Base-by-base conservation (phyloP, 768 basidiomycete species). In the Hericium alpestre region DNA sequence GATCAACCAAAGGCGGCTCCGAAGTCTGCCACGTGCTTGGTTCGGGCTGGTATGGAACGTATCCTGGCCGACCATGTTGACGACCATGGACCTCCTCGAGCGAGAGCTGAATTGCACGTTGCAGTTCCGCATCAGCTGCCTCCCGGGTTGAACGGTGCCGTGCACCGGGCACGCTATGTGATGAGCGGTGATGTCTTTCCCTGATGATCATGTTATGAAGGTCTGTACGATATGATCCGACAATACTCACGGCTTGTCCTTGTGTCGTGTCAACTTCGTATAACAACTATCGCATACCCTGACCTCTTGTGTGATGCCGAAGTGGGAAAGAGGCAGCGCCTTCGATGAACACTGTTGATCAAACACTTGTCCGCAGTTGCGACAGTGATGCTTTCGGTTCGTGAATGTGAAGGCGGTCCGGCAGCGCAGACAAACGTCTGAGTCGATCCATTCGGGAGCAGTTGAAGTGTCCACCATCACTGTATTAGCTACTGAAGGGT, bases 361-460 rank as follows among this genome's bases (percentile, higher is more conserved):
- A 66, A 96, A 98, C 13, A 98, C 93, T 67, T 87, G 86, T 8
- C 96, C 96, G 71, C 96, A 99, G 69, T 97, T 97, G 13, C 96
- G 83, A 68, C 96, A 99, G 66, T 99, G 96, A 65, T 99, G 96
- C 68, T 97, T 97, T 53, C 96, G 81, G 67, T 98, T 98, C 32
- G 93, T 96, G 68, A 97, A 93, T 0, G 85, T 82, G 70, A 99
- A 99, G 0, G 90, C 69, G 0, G 88, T 85, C 16, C 96, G 82
- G 70, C 96, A 99, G 18, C 93, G 83, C 57, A 95, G 81, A 69
- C 96, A 99, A 15, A 93, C 82, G 49, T 96, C 92, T 0, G 93
- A 93, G 68, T 98, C 95, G 47, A 92, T 87, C 96, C 96, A 99
- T 67, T 95, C 90, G 1, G 96, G 96, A 0, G 96, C 90, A 0